Conservation (phyloP, 2,329 filamentous ascomycete species). For the Penicillium sp. region DNA sequence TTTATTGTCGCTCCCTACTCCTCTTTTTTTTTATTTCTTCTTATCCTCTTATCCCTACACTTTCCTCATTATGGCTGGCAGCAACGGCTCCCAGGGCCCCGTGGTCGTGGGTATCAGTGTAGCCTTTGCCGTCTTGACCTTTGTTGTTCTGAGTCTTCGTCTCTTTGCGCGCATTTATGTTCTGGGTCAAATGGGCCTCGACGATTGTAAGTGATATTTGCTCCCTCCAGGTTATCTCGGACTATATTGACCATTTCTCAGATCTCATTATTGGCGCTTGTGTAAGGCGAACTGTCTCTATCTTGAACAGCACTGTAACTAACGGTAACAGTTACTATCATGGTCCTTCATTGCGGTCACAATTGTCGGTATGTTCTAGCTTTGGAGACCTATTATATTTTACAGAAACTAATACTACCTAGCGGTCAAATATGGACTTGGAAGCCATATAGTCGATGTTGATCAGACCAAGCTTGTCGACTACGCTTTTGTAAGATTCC, state of each 20-base stretch:
- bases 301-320: not conserved
- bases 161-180: slow-evolving; percentile 44
- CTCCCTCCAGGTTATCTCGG: not conserved
- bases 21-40: not conserved
- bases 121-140: slow-evolving; percentile 40
- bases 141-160: slow-evolving; percentile 39
- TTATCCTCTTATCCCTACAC: not conserved
- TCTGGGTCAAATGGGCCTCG: slow-evolving; percentile 30
- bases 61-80: slow-evolving; percentile 18
- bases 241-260: slow-evolving; percentile 15
- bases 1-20: not conserved
- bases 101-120: slow-evolving; percentile 37
- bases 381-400: not conserved
- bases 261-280: slow-evolving; percentile 33
- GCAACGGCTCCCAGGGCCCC: slow-evolving; percentile 35
- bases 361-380: slow-evolving; percentile 30
- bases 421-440: slow-evolving; percentile 25
- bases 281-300: slow-evolving; percentile 20
- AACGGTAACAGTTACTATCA: slow-evolving; percentile 28
- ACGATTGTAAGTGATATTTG: slow-evolving; percentile 30
- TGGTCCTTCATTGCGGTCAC: slow-evolving; percentile 40
- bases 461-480: slow-evolving; percentile 12
- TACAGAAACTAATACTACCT: not conserved
- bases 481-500: slow-evolving; percentile 21
- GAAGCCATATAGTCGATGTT: slow-evolving; percentile 14